Evolutionary conservation across 176 grass and related monocot species (phyloP).

Genomic region (Poa annua): DNA sequence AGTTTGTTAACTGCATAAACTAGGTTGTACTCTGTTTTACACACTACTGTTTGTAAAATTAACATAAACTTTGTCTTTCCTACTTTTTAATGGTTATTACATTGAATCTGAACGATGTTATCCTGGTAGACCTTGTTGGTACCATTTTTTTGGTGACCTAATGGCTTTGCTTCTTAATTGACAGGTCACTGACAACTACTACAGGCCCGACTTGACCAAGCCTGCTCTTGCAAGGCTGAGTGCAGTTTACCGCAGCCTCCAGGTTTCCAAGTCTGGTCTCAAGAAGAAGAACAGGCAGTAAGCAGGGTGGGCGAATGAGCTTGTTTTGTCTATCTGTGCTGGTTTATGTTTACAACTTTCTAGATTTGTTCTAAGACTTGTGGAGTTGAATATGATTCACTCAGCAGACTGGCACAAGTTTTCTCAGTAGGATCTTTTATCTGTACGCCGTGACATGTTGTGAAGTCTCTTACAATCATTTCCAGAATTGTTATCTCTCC

Average conservation of each 20-base stretch:
- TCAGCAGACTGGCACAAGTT: not conserved
- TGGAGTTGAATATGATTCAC: not conserved
- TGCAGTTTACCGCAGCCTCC: constrained; percentile 68
- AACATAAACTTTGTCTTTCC: not conserved
- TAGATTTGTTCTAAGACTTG: constrained; percentile 13
- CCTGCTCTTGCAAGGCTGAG: constrained; percentile 72
- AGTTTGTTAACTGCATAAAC: not conserved
- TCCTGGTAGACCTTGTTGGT: not conserved
- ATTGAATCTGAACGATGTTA: not conserved
- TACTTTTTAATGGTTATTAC: not conserved
- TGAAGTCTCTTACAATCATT: not conserved
- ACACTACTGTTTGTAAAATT: not conserved
- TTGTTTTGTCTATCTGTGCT: constrained; percentile 14
- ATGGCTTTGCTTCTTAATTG: not conserved
- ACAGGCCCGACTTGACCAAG: constrained; percentile 85
- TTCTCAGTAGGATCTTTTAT: constrained; percentile 10
- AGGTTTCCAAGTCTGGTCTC: constrained; percentile 80
- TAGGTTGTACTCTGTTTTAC: not conserved
- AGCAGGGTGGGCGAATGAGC: not conserved
- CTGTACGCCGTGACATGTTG: constrained; percentile 20
- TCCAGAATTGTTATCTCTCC: not conserved
- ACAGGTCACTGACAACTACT: constrained; percentile 77
- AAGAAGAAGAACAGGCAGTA: constrained; percentile 91
- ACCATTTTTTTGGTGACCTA: not conserved
- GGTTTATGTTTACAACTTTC: constrained; percentile 26